phyloP scores from a whole-genome alignment of 1,284 basidiomycete genomes.

The Tranzscheliella williamsii region DNA sequence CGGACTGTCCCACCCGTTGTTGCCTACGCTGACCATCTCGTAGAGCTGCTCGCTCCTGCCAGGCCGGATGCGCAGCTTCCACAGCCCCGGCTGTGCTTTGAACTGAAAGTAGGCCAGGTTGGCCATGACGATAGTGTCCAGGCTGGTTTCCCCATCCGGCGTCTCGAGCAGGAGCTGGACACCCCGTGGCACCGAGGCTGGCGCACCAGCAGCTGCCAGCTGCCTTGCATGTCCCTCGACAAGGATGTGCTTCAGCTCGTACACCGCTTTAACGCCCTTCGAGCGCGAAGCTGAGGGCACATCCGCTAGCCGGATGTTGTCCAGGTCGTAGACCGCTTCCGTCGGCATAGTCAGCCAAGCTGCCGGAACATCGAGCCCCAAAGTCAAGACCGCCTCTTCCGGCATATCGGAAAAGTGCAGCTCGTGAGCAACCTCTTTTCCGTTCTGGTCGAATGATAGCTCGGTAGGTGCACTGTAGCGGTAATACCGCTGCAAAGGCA shows the following conservation, averaged over 20 bases:
- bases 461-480: conserved; percentile 72
- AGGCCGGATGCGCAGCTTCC: conserved; percentile 77
- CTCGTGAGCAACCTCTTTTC: conserved; percentile 62
- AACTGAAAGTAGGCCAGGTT: conserved; percentile 97
- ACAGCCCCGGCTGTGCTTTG: conserved; percentile 86
- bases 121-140: conserved; percentile 72
- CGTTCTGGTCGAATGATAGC: conserved; percentile 72
- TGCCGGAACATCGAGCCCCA: conserved; percentile 83
- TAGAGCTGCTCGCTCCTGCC: conserved; percentile 82
- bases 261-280: conserved; percentile 75
- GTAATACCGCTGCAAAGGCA: conserved; percentile 93
- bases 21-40: conserved; percentile 73
- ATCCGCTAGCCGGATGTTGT: conserved; percentile 84
- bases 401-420: conserved; percentile 62
- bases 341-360: conserved; percentile 90
- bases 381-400: conserved; percentile 76
- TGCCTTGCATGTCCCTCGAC: conserved; percentile 93
- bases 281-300: conserved; percentile 64
- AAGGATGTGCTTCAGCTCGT: conserved; percentile 86
- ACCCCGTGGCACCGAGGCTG: conserved; percentile 72
- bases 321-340: conserved; percentile 87
- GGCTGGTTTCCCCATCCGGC: conserved; percentile 28
- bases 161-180: conserved; percentile 63
- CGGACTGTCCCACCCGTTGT: conserved; percentile 77
- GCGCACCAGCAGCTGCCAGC: conserved; percentile 67